phyloP scores from a whole-genome alignment of 805 yeast genomes.

The Barnettozyma populi region DNA sequence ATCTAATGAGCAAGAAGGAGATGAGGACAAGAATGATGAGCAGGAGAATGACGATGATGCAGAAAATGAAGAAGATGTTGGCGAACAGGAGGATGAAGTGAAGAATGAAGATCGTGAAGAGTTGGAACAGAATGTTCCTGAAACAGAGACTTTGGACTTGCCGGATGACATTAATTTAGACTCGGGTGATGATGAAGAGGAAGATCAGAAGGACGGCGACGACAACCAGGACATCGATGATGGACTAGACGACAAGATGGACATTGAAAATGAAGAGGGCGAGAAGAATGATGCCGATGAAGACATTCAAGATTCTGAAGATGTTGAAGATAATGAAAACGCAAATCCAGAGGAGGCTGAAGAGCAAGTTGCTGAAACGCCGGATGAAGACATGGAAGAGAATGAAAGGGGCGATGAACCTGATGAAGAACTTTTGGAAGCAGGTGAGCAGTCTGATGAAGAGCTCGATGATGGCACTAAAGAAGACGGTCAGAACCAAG shows the following conservation, averaged over 20 bases:
- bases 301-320: constrained; percentile 27
- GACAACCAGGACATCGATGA: constrained; percentile 30
- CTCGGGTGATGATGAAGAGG: constrained; percentile 60
- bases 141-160: constrained; percentile 78
- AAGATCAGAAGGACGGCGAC: constrained; percentile 36
- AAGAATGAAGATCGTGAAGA: constrained; percentile 63
- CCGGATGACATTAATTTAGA: constrained; percentile 93
- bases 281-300: constrained; percentile 25
- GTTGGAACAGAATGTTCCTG: constrained; percentile 70
- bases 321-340: constrained; percentile 27
- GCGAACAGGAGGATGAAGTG: constrained; percentile 77
- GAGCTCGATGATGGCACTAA: constrained; percentile 21
- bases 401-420: constrained; percentile 24
- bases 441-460: constrained; percentile 30
- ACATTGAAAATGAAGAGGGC: constrained; percentile 40
- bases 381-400: constrained; percentile 32
- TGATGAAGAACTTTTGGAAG: constrained; percentile 30
- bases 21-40: constrained; percentile 33
- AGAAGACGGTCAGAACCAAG: constrained; percentile 21
- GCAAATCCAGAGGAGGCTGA: constrained; percentile 26
- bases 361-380: constrained; percentile 24
- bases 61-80: constrained; percentile 66
- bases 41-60: constrained; percentile 49
- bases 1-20: constrained; percentile 31
- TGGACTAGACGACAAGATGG: constrained; percentile 34